These are phyloP conservation scores for Phaeosphaeria sp. DNA, from an alignment of 2,329 filamentous ascomycete species.

Conservation along the genomic window DNA sequence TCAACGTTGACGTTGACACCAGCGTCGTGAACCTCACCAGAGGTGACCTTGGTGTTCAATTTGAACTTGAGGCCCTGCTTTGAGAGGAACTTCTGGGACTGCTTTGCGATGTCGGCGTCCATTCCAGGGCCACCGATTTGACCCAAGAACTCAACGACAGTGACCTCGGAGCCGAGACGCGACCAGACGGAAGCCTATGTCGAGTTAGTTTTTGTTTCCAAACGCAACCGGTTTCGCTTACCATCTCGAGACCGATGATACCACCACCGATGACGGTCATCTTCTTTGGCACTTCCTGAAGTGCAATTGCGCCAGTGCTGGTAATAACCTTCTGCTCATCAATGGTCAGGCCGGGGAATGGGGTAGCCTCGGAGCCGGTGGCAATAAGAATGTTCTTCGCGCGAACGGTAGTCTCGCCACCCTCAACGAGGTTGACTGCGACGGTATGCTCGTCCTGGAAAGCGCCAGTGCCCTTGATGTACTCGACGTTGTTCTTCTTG, in stretches of 20 bases:
- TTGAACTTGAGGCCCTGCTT: conserved; percentile 99
- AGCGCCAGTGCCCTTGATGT: conserved; percentile 89
- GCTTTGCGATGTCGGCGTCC: conserved; percentile 92
- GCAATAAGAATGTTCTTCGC: conserved; percentile 99
- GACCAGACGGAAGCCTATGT: conserved; percentile 87
- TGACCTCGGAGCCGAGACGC: conserved; percentile 89
- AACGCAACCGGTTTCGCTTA: conserved; percentile 38
- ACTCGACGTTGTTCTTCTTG: conserved; percentile 99
- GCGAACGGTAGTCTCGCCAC: conserved; percentile 83
- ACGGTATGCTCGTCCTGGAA: conserved; percentile 91
- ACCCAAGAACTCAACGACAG: conserved; percentile 93
- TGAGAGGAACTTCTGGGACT: conserved; percentile 86
- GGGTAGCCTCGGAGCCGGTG: conserved; percentile 92
- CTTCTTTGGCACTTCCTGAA: conserved; percentile 91
- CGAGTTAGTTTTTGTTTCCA: conserved; percentile 17
- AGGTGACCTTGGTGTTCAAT: conserved; percentile 91
- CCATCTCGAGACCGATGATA: conserved; percentile 99
- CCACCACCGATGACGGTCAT: conserved; percentile 97
- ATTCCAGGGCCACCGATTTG: conserved; percentile 98
- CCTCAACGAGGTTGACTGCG: conserved; percentile 87
- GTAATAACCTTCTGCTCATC: conserved; percentile 98
- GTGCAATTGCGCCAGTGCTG: conserved; percentile 90
- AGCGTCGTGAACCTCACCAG: conserved; percentile 80
- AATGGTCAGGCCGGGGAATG: conserved; percentile 93
- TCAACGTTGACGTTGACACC: conserved; percentile 85